phyloP scores from a whole-genome alignment of 2,329 filamentous ascomycete species.

The Apiospora arundinis region DNA sequence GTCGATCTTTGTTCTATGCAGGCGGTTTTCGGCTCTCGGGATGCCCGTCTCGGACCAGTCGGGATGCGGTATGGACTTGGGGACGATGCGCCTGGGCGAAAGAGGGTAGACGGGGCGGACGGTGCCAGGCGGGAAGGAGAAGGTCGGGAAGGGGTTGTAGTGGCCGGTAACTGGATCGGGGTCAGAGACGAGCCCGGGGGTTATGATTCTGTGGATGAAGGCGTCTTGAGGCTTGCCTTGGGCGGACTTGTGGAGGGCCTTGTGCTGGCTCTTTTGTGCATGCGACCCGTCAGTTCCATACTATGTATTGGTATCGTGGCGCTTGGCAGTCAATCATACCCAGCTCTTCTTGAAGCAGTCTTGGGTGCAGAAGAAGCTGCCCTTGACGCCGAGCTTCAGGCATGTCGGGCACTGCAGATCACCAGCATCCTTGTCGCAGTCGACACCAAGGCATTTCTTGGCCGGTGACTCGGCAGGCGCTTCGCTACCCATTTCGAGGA shows the following conservation, averaged over 20 bases:
- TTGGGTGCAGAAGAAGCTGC: slow-evolving; percentile 80
- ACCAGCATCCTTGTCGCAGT: slow-evolving; percentile 72
- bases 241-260: slow-evolving; percentile 65
- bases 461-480: background rate
- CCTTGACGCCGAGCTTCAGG: slow-evolving; percentile 69
- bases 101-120: slow-evolving; percentile 72
- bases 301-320: background rate
- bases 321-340: slow-evolving; percentile 40
- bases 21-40: slow-evolving; percentile 43
- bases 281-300: slow-evolving; percentile 3
- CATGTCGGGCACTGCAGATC: slow-evolving; percentile 77
- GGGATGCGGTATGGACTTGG: slow-evolving; percentile 66
- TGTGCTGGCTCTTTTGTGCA: slow-evolving; percentile 58
- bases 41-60: slow-evolving; percentile 74
- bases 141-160: slow-evolving; percentile 76
- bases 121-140: slow-evolving; percentile 64
- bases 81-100: slow-evolving; percentile 62
- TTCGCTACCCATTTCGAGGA: background rate
- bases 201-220: slow-evolving; percentile 28
- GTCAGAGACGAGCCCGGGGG: slow-evolving; percentile 67
- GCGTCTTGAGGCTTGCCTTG: slow-evolving; percentile 26
- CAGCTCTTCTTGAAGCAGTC: slow-evolving; percentile 83
- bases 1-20: slow-evolving; percentile 66
- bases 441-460: slow-evolving; percentile 64
- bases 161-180: slow-evolving; percentile 72